Conservation (phyloP, 805 yeast species). For the Yueomyces sinensis region DNA sequence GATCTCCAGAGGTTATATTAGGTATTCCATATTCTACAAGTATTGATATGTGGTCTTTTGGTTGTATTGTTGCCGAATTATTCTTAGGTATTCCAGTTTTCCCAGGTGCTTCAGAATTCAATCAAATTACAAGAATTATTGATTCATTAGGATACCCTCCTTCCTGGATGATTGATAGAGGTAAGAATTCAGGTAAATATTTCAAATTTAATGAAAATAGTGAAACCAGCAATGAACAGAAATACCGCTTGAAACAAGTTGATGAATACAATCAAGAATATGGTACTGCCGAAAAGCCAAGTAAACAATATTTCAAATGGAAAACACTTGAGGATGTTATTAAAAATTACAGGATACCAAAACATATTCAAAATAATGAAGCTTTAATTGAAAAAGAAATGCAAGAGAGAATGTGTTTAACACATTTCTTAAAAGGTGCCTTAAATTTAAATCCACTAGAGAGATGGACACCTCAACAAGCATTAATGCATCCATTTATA, state of each 20-base stretch:
- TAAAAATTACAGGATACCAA: conserved; percentile 57
- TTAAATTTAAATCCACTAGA: conserved; percentile 82
- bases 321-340: conserved; percentile 59
- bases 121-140: conserved; percentile 72
- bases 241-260: conserved; percentile 31
- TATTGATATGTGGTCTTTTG: conserved; percentile 96
- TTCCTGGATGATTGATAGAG: conserved; percentile 93
- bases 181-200: conserved; percentile 65
- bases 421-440: conserved; percentile 68
- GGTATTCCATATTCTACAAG: conserved; percentile 88
- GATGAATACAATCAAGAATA: conserved; percentile 31
- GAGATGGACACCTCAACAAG: conserved; percentile 96
- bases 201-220: conserved; percentile 15
- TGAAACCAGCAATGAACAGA: conserved; percentile 1
- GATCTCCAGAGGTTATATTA: conserved; percentile 88
- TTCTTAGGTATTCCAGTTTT: conserved; percentile 85
- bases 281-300: conserved; percentile 47
- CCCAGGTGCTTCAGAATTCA: conserved; percentile 90
- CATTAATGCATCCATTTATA: conserved; percentile 80
- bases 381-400: conserved; percentile 51
- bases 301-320: conserved; percentile 68
- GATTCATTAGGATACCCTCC: conserved; percentile 83
- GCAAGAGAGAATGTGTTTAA: conserved; percentile 53
- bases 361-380: conserved; percentile 30
- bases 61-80: conserved; percentile 83